Evolutionary conservation across 768 basidiomycete species (phyloP).

Genomic region (Jaapia argillacea): DNA sequence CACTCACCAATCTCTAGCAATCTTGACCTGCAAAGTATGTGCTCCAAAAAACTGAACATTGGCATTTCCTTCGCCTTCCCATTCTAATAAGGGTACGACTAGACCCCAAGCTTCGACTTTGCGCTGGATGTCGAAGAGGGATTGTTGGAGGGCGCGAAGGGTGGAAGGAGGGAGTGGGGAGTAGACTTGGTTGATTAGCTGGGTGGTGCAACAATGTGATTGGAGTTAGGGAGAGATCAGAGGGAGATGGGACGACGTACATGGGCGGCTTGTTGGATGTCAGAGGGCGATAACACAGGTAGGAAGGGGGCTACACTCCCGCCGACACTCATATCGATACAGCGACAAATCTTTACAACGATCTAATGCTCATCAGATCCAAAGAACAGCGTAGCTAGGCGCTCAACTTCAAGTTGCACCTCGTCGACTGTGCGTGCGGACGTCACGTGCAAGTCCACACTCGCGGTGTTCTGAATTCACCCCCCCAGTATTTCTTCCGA

Average conservation of each 20-base stretch:
- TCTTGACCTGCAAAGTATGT: conserved; percentile 90
- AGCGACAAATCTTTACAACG: no score
- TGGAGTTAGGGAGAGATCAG: conserved; percentile 6
- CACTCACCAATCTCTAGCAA: conserved; percentile 80
- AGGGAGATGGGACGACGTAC: conserved; percentile 26
- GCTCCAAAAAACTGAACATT: conserved; percentile 95
- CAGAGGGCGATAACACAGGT: conserved; percentile 39
- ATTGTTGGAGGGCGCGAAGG: conserved; percentile 55
- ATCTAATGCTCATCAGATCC: no score
- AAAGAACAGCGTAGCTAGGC: no score
- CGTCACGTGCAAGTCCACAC: no score
- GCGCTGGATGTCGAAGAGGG: conserved; percentile 71
- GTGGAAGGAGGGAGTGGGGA: conserved; percentile 48
- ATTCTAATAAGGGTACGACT: conserved; percentile 63
- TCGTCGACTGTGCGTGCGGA: no score
- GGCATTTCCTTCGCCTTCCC: conserved; percentile 59
- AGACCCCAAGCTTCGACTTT: conserved; percentile 77
- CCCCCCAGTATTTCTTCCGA: no score
- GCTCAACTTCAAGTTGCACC: no score
- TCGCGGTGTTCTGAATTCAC: no score
- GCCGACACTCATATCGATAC: no score
- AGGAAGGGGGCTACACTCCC: no score
- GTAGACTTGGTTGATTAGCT: conserved; percentile 68
- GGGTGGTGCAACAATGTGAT: neutral
- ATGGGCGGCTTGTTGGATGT: conserved; percentile 49